Base-by-base conservation (phyloP, 352 stramenopile genomes). In the Phytophthora nicotianae region DNA sequence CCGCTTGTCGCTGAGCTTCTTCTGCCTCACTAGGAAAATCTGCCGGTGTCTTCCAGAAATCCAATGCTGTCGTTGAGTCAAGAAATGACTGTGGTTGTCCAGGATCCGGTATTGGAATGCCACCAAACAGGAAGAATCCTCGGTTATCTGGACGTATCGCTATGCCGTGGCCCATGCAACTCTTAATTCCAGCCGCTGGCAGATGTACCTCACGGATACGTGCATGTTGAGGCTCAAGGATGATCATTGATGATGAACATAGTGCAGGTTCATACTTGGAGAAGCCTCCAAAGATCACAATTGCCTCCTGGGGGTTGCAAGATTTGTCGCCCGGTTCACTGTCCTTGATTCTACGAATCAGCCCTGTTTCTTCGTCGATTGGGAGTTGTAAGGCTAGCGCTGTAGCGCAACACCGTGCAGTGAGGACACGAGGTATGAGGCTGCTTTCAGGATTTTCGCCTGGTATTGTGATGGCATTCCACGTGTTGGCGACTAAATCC, bases 221-320 rank as follows among this genome's bases (percentile, higher is more conserved):
- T 20, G 62, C 46, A 33, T 56, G 73, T 1, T 63, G 51, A 38
- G 58, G 55, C 27, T 89, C 78, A 10, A 91, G 53, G 42, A 88
- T 50, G 52, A 79, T 33, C 59, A 69, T 80, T 13, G 74, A 75
- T 2, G 63, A 65, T 20, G 70, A 43, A 5, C 29, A n/a, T 2
- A 75, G 26, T 5, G 57, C 62, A 37, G 62, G 50, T 1, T 66
- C 65, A 11, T 67, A 60, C 19, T 77, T 56, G 11, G 73, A 78
- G 48, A 82, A 84, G 6, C 83, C 81, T 3, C 82, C 82, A 38
- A 87, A 89, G 27, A 91, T 65, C 16, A 88, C 38, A n/a, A 88
- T 70, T 5, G 53, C 49, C 8, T 74, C 67, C 5, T 58, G 55
- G 2, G 51, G 17, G 21, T 61, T 48, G 37, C 63, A 71, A 11